Evolutionary conservation across 441 rosid genomes (phyloP).

Genomic region (Croton laevigatus): DNA sequence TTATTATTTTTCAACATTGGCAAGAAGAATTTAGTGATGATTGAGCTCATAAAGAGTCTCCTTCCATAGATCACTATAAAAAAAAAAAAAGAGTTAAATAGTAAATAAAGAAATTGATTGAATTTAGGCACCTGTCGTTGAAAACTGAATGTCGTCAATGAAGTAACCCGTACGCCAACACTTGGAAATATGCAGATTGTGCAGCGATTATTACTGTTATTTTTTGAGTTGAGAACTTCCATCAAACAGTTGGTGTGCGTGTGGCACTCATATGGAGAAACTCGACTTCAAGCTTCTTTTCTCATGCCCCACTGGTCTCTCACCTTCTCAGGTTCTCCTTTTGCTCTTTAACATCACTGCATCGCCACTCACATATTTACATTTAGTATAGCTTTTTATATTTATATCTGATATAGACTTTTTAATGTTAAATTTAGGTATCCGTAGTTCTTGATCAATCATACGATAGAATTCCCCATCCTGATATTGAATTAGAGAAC

Average conservation of each 20-base stretch:
- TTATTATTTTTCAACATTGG: no score
- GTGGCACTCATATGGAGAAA: conserved; percentile 20
- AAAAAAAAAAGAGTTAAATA: no score
- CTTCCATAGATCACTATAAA: no score
- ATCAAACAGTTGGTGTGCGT: conserved; percentile 19
- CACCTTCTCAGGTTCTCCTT: conserved; percentile 27
- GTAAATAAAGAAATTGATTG: no score
- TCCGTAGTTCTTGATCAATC: conserved; percentile 27
- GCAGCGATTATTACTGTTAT: not conserved
- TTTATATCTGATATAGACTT: not conserved
- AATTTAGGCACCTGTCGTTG: no score
- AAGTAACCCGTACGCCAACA: not conserved
- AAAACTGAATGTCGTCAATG: no score
- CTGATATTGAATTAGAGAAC: conserved; percentile 27
- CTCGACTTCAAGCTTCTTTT: conserved; percentile 26
- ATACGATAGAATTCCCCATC: conserved; percentile 28
- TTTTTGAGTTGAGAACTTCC: not conserved
- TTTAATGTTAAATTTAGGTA: conserved; percentile 2
- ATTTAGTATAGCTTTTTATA: no score
- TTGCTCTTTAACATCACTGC: not conserved
- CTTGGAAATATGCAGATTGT: not conserved
- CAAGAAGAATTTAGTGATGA: no score
- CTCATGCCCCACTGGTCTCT: conserved; percentile 28
- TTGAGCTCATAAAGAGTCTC: no score
- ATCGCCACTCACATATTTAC: no score